phyloP scores from a whole-genome alignment of 106 monocot genomes.

The Amphibolis antarctica region DNA sequence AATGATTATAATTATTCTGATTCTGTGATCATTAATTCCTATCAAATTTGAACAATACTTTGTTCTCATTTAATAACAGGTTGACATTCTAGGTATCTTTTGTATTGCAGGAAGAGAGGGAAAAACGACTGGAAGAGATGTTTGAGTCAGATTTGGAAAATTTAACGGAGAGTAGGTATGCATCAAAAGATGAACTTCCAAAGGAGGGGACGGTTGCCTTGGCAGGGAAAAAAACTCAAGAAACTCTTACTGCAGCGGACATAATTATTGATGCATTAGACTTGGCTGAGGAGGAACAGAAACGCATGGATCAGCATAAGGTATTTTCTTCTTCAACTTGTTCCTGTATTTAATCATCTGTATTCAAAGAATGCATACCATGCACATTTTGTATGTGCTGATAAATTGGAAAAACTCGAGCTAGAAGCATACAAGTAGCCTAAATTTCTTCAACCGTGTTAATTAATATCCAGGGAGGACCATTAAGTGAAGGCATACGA shows the following conservation, averaged over 20 bases:
- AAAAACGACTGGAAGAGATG: constrained; percentile 75
- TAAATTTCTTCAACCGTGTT: no score
- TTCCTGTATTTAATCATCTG: not conserved
- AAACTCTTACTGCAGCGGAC: constrained; percentile 71
- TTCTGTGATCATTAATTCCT: not conserved
- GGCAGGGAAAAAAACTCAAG: constrained; percentile 75
- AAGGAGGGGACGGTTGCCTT: constrained; percentile 77
- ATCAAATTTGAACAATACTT: not conserved
- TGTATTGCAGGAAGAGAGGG: constrained; percentile 68
- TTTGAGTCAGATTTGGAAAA: constrained; percentile 70
- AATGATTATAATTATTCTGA: not conserved
- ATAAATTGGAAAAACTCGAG: no score
- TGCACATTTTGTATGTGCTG: not conserved
- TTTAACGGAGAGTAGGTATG: constrained; percentile 56
- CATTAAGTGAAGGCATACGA: no score
- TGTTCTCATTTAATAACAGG: not conserved
- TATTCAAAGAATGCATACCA: not conserved
- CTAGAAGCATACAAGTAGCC: no score
- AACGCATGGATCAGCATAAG: constrained; percentile 58
- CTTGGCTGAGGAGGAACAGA: constrained; percentile 63
- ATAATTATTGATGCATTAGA: constrained; percentile 87
- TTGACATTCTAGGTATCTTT: not conserved
- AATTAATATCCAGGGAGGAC: no score
- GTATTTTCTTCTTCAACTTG: constrained; percentile 14
- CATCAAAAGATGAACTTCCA: constrained; percentile 52